Conservation (phyloP, 768 basidiomycete genomes). For the Lactarius sp. region DNA sequence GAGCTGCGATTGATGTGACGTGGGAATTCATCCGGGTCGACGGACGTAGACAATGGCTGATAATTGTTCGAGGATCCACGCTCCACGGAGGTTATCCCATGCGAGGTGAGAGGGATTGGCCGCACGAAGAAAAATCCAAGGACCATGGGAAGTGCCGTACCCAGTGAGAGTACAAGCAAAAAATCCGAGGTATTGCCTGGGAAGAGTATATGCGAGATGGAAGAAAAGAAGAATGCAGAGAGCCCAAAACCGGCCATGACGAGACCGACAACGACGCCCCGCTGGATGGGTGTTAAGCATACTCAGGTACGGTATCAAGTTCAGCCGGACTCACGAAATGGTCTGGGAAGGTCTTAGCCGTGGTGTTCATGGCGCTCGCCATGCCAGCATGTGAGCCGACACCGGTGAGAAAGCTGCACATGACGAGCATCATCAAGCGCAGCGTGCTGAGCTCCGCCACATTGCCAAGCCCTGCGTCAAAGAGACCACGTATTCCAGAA, state of each 20-base stretch:
- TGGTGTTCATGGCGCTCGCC: slow-evolving; percentile 67
- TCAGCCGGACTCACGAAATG: slow-evolving; percentile 45
- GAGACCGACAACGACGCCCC: slow-evolving; percentile 53
- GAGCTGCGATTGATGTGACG: slow-evolving; percentile 5
- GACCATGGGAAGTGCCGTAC: slow-evolving; percentile 75
- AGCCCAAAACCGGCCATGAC: slow-evolving; percentile 41
- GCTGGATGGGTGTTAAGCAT: slow-evolving; percentile 36
- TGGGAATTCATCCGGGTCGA: slow-evolving; percentile 16
- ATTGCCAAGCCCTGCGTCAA: slow-evolving; percentile 42
- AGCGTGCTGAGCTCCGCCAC: slow-evolving; percentile 33
- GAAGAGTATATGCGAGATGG: slow-evolving; percentile 63
- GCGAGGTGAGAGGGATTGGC: slow-evolving; percentile 54
- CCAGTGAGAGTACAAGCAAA: slow-evolving; percentile 67
- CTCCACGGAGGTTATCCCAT: slow-evolving; percentile 29
- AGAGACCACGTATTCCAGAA: slow-evolving; percentile 64
- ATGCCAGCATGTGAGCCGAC: slow-evolving; percentile 71
- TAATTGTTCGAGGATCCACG: slow-evolving; percentile 24
- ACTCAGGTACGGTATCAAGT: not conserved
- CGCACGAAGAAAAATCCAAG: slow-evolving; percentile 70
- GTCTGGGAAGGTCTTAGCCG: slow-evolving; percentile 80
- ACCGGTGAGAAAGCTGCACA: slow-evolving; percentile 70
- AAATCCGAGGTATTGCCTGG: slow-evolving; percentile 77
- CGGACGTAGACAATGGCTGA: slow-evolving; percentile 25
- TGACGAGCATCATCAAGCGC: slow-evolving; percentile 49
- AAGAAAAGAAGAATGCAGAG: slow-evolving; percentile 86